Percentiles rank a stretch among this genome's conserved stretches.
Conservation (phyloP, 768 basidiomycete genomes). For the Boletus sp. region DNA sequence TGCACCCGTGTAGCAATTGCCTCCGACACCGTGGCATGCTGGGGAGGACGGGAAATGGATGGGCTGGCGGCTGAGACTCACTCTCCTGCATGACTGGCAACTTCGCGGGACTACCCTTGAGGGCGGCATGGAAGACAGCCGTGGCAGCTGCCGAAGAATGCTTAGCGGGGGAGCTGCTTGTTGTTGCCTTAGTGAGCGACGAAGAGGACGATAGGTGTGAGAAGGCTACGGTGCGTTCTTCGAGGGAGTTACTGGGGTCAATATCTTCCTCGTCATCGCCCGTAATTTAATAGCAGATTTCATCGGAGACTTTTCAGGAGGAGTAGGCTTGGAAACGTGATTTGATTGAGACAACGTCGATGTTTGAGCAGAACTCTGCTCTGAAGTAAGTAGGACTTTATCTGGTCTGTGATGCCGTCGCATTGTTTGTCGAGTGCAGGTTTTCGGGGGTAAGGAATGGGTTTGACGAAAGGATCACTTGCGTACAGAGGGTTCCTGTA, state of each 20-base stretch:
- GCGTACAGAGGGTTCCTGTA: conserved; percentile 24
- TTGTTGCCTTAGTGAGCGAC: conserved; percentile 12
- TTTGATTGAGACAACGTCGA: neutral
- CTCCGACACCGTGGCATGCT: conserved; percentile 4
- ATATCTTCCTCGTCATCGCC: neutral
- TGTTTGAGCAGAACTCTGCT: neutral
- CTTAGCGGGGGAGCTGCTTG: conserved; percentile 12
- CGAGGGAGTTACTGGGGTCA: conserved; percentile 13
- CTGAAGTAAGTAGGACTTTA: conserved; percentile 14
- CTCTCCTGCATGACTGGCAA: neutral
- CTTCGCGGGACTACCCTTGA: conserved; percentile 12
- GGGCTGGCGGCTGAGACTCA: conserved; percentile 9
- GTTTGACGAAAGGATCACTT: conserved; percentile 18
- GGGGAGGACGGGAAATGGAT: conserved; percentile 26
- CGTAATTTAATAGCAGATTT: conserved; percentile 22
- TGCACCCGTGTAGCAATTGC: conserved; percentile 6
- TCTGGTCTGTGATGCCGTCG: conserved; percentile 23
- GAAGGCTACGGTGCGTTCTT: conserved; percentile 31
- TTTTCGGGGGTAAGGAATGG: conserved; percentile 12
- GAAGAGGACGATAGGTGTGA: conserved; percentile 7
- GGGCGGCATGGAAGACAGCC: conserved; percentile 20
- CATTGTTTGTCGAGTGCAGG: conserved; percentile 25
- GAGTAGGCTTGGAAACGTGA: neutral
- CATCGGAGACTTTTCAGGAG: conserved; percentile 16
- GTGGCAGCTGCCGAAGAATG: neutral